Percentiles rank a stretch among this genome's conserved stretches.
These are phyloP conservation scores for Quercus cerris DNA, from an alignment of 306 rosid genomes.

Conservation along the genomic window DNA sequence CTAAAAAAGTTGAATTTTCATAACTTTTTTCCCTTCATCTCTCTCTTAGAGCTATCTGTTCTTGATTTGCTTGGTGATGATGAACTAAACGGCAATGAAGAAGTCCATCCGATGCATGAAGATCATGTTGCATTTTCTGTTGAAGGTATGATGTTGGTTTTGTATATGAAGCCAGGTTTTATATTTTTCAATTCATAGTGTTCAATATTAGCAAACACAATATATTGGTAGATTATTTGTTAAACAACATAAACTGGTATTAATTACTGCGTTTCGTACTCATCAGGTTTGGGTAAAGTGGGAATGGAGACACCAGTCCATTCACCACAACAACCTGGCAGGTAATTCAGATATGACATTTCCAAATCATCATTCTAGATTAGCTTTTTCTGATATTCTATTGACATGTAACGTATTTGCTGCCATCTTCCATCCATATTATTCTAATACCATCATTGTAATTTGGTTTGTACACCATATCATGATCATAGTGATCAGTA, in stretches of 20 bases:
- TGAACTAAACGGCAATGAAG: constrained; percentile 36
- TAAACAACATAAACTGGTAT: neutral
- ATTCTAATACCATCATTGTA: neutral
- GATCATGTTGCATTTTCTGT: constrained; percentile 92
- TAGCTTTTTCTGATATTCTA: neutral
- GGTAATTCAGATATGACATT: constrained; percentile 36
- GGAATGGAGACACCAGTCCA: constrained; percentile 75
- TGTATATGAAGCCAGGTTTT: neutral
- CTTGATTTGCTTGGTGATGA: constrained; percentile 75
- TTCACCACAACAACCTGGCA: constrained; percentile 66
- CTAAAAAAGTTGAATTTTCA: neutral
- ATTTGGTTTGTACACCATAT: neutral
- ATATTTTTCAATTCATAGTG: neutral
- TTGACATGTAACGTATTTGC: neutral
- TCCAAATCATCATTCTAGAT: neutral
- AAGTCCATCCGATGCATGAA: constrained; percentile 55
- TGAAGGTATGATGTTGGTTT: constrained; percentile 49
- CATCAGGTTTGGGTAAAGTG: constrained; percentile 80
- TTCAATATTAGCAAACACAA: neutral
- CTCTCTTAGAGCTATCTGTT: constrained; percentile 56
- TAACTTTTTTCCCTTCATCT: constrained; percentile 1
- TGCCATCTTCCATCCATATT: neutral
- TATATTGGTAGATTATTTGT: neutral
- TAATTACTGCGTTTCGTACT: neutral
- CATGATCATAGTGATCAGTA: neutral